These are phyloP conservation scores for Kondoa malvinella DNA, from an alignment of 768 basidiomycete species.

Conservation along the genomic window DNA sequence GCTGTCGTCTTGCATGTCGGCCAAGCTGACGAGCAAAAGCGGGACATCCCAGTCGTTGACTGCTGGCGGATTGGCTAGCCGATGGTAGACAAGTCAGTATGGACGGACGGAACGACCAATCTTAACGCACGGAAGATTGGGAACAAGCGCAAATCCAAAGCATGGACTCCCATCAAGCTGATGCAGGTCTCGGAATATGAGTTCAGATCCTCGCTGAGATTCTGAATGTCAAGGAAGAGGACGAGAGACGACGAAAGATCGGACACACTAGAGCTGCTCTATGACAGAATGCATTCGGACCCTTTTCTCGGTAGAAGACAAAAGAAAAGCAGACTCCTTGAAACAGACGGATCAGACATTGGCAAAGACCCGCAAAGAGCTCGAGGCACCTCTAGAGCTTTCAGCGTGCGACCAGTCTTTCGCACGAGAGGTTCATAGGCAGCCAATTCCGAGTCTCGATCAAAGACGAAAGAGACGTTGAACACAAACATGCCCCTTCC, in stretches of 20 bases:
- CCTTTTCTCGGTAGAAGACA: conserved; percentile 56
- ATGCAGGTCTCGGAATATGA: conserved; percentile 95
- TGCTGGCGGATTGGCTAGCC: conserved; percentile 78
- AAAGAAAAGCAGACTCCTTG: conserved; percentile 67
- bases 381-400: conserved; percentile 62
- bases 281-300: conserved; percentile 61
- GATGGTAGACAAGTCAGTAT: conserved; percentile 28
- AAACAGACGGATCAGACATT: conserved; percentile 27
- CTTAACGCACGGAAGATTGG: conserved; percentile 34
- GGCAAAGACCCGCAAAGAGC: not conserved
- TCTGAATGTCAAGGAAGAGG: not conserved
- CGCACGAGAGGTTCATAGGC: conserved; percentile 92
- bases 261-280: conserved; percentile 58
- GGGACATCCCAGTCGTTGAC: conserved; percentile 95
- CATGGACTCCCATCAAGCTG: conserved; percentile 70
- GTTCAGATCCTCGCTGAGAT: conserved; percentile 60
- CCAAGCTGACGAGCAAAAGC: conserved; percentile 65
- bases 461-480: conserved; percentile 93
- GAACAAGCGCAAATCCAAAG: conserved; percentile 86
- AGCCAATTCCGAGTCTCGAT: conserved; percentile 71
- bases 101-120: not conserved
- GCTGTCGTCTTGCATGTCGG: conserved; percentile 64
- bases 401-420: conserved; percentile 78
- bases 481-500: conserved; percentile 21
- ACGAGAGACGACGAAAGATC: not conserved